Conservation (phyloP, 164 flowering plant species). For the Tinospora cordifolia region DNA sequence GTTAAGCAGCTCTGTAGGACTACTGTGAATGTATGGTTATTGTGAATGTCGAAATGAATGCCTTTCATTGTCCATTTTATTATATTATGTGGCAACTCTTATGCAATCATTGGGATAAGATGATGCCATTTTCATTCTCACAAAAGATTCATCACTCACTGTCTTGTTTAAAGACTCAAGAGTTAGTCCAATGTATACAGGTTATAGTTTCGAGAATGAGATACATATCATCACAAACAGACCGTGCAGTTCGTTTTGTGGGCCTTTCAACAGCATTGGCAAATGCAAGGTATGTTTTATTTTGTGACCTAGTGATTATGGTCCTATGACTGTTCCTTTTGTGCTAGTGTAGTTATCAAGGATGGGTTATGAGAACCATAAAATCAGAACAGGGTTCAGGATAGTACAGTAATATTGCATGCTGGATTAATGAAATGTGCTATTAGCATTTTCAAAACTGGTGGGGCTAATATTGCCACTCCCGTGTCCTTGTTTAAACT, state of each 20-base stretch:
- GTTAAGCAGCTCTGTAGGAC: too few species aligned
- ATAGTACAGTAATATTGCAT: too few species aligned
- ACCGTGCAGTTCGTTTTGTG: slow-evolving; percentile 79
- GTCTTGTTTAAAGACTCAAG: neutral
- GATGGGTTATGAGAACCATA: too few species aligned
- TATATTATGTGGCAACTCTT: too few species aligned
- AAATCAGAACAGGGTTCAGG: too few species aligned
- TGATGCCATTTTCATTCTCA: neutral
- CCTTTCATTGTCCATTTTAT: neutral
- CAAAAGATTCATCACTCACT: neutral
- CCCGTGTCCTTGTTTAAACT: too few species aligned
- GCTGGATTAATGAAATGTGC: neutral
- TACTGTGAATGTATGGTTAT: neutral
- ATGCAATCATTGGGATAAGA: too few species aligned
- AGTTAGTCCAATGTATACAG: slow-evolving; percentile 27
- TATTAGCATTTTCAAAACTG: neutral
- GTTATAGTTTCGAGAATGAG: slow-evolving; percentile 99
- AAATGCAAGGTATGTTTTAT: slow-evolving; percentile 82
- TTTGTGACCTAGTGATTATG: neutral
- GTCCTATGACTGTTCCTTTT: neutral
- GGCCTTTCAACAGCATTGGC: slow-evolving; percentile 98
- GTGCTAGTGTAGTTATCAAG: neutral
- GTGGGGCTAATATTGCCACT: neutral
- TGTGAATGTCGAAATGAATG: neutral
- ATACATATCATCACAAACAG: slow-evolving; percentile 96